A percentile compares a stretch with the other conserved stretches of the same genome.
Evolutionary conservation across 1,284 basidiomycete species (phyloP).

Genomic region (Cerioporus squamosus): DNA sequence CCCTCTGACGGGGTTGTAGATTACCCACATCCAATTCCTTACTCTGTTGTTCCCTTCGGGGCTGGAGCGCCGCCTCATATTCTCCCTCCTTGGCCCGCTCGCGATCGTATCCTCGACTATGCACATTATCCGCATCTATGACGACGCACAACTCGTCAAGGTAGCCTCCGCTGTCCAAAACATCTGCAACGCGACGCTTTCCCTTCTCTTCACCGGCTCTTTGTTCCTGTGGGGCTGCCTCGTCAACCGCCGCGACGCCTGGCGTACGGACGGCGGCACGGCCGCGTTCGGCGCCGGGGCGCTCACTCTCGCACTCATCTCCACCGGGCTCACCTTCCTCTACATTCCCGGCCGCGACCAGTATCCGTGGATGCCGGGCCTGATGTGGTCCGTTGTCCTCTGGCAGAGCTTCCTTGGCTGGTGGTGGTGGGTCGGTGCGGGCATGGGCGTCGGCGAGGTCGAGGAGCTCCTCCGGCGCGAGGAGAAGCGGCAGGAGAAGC

Average conservation of each 20-base stretch:
- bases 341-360: conserved; percentile 84
- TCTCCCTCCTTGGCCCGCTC: conserved; percentile 87
- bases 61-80: conserved; percentile 90
- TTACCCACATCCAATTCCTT: conserved; percentile 98
- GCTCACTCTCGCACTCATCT: conserved; percentile 76
- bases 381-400: conserved; percentile 87
- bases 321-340: conserved; percentile 84
- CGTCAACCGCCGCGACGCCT: conserved; percentile 90
- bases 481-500: conserved; percentile 59
- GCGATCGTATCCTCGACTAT: conserved; percentile 86
- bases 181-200: conserved; percentile 94
- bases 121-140: conserved; percentile 79
- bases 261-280: conserved; percentile 95
- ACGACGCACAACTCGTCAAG: conserved; percentile 49
- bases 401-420: conserved; percentile 94
- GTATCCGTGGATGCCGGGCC: conserved; percentile 83
- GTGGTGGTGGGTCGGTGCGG: conserved; percentile 99
- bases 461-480: conserved; percentile 63
- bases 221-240: conserved; percentile 94
- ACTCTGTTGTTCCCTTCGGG: conserved; percentile 94
- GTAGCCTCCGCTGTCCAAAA: conserved; percentile 86
- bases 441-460: conserved; percentile 69
- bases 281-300: conserved; percentile 91
- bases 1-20: conserved; percentile 47
- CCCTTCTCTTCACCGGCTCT: conserved; percentile 89